phyloP scores from a whole-genome alignment of 805 yeast species.

The Wickerhamomyces rabaulensis region DNA sequence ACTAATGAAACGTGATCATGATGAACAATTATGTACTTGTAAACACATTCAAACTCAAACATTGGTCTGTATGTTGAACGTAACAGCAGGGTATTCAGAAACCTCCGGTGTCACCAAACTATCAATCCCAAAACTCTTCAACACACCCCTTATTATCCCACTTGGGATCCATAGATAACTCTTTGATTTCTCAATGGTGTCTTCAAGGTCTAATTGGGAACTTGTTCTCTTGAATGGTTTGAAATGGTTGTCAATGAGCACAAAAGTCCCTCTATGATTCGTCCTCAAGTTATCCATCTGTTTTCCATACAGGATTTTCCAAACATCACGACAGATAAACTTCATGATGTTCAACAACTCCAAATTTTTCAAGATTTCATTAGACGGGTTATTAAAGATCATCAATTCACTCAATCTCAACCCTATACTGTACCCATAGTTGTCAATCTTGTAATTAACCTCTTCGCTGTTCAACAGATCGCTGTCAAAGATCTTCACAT shows the following conservation, averaged over 20 bases:
- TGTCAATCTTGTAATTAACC: constrained; percentile 55
- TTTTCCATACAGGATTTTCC: constrained; percentile 75
- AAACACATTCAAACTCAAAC: not conserved
- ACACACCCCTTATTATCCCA: constrained; percentile 70
- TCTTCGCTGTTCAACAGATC: constrained; percentile 38
- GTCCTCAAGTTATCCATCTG: constrained; percentile 91
- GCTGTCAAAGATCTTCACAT: constrained; percentile 34
- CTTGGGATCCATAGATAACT: constrained; percentile 65
- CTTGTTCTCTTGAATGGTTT: constrained; percentile 47
- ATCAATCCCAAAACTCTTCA: constrained; percentile 63
- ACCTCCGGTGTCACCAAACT: constrained; percentile 63
- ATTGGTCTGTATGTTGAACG: constrained; percentile 63
- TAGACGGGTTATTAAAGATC: constrained; percentile 41
- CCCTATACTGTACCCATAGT: constrained; percentile 69
- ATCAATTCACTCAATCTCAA: constrained; percentile 45
- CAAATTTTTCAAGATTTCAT: constrained; percentile 41
- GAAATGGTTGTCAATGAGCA: constrained; percentile 65
- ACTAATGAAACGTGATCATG: not conserved
- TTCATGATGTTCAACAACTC: constrained; percentile 83
- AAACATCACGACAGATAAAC: constrained; percentile 86
- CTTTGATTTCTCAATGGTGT: constrained; percentile 39
- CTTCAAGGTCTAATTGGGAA: constrained; percentile 37
- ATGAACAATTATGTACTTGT: not conserved
- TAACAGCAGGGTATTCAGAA: constrained; percentile 56
- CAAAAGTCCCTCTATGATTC: constrained; percentile 83